Evolutionary conservation across 768 basidiomycete genomes (phyloP), one percentile per base, ranked within the genome.

Genomic region (Rhizopogon salebrosus): DNA sequence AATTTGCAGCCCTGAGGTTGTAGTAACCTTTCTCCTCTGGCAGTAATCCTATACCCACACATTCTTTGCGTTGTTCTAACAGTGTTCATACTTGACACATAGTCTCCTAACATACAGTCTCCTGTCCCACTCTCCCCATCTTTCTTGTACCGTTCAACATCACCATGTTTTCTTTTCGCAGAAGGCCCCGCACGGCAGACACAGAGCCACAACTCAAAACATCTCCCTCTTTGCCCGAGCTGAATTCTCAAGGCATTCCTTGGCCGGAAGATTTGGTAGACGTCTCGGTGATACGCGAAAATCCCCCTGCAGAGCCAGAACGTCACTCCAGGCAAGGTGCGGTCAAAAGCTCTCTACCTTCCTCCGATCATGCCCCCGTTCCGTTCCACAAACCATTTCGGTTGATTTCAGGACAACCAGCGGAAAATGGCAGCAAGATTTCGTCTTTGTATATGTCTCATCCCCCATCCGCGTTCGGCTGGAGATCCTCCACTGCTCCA

Each of bases 191-290:
- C 73, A 74, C 77, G 70, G 70, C 67, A 60, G 72, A 77, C 60
- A 69, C 52, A 27, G 63, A 51, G 20, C 70, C 75, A 34, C 70
- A 72, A 55, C 75, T 92, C 49, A 84, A 82, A 61, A 76, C 83
- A n/a, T 89, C 87, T 37, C 86, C 89, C 7, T 92, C 89, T 46
- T 78, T 92, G 35, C 91, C 91, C 53, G 83, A 89, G 63, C 78
- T 92, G 59, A 77, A 73, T 49, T 78, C 84, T 40, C 85, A 83
- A 62, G 87, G 84, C 34, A 87, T 90, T 36, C 85, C 85, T 52
- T 93, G 91, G 91, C 91, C 91, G 22, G 86, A 85, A 70, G 78
- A 85, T 68, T 79, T 93, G 34, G 83, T 93, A 38, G 87, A 92
- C 63, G 74, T 87, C 54, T 74, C 79, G 37, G 80, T 82, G 54